These are phyloP conservation scores for Colletotrichum incanum DNA, from an alignment of 2,329 filamentous ascomycete genomes.

Conservation along the genomic window DNA sequence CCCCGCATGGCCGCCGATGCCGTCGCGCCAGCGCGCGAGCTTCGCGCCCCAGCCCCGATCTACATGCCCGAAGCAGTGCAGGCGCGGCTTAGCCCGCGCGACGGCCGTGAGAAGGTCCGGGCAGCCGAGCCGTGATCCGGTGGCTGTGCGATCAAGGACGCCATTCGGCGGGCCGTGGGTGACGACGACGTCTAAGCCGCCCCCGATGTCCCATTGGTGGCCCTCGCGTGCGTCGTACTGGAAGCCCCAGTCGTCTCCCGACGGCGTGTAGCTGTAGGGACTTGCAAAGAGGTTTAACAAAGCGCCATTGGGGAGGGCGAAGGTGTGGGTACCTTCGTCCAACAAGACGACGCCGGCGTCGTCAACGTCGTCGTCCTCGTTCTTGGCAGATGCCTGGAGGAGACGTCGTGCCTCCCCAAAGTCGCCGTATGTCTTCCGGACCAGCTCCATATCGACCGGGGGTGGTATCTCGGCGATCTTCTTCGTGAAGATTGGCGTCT, in stretches of 20 bases:
- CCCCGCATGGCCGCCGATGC: constrained; percentile 49
- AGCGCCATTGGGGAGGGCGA: constrained; percentile 59
- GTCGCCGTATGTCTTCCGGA: constrained; percentile 54
- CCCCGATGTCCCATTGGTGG: constrained; percentile 49
- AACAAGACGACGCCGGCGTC: constrained; percentile 51
- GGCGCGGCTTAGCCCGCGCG: constrained; percentile 48
- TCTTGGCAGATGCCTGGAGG: constrained; percentile 44
- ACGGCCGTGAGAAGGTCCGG: constrained; percentile 51
- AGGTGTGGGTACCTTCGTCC: constrained; percentile 59
- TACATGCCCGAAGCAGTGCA: constrained; percentile 58
- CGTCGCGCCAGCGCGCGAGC: too few species aligned
- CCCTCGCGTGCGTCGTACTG: constrained; percentile 54
- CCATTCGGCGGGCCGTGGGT: constrained; percentile 57
- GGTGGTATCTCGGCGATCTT: constrained; percentile 10
- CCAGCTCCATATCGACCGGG: constrained; percentile 31
- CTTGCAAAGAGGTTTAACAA: constrained; percentile 61
- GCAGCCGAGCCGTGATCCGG: constrained; percentile 50
- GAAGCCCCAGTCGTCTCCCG: constrained; percentile 58
- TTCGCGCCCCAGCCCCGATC: constrained; percentile 56
- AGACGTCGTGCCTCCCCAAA: constrained; percentile 54
- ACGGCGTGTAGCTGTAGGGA: constrained; percentile 62
- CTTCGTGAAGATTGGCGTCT: constrained; percentile 39
- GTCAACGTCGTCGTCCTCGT: constrained; percentile 15
- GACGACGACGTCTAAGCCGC: constrained; percentile 51
- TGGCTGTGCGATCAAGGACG: constrained; percentile 57